These are phyloP conservation scores for Trichoderma breve DNA, from an alignment of 2,329 filamentous ascomycete genomes.

Conservation along the genomic window DNA sequence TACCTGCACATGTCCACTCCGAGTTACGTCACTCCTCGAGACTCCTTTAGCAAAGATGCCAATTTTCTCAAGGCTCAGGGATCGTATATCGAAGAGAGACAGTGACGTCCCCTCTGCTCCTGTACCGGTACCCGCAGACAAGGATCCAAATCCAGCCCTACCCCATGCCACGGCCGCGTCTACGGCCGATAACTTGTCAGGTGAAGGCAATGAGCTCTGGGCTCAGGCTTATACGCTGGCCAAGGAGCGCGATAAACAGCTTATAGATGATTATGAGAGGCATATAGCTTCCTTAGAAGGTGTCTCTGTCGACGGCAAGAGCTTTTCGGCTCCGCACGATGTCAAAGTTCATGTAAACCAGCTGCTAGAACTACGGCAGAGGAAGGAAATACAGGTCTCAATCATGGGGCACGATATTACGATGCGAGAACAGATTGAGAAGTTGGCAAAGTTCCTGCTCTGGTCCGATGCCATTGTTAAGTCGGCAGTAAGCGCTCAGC, in stretches of 20 bases:
- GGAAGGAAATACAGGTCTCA: constrained; percentile 1
- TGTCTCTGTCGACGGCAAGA: not conserved
- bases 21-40: not conserved
- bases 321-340: not conserved
- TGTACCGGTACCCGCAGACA: not conserved
- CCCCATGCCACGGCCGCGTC: not conserved
- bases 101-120: not conserved
- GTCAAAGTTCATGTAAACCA: not conserved
- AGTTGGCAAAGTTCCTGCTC: constrained; percentile 25
- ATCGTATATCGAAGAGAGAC: not conserved
- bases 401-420: constrained; percentile 25
- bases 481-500: constrained; percentile 25
- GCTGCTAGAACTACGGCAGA: not conserved
- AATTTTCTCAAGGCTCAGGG: not conserved
- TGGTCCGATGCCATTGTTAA: constrained; percentile 27
- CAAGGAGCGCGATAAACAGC: not conserved
- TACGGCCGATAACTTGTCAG: not conserved
- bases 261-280: not conserved
- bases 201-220: not conserved
- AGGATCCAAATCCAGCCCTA: not conserved
- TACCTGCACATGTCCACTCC: not conserved
- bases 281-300: not conserved
- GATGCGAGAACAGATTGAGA: constrained; percentile 26
- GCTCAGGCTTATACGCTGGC: not conserved
- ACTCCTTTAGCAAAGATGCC: not conserved